Conservation (phyloP, 2,329 filamentous ascomycete genomes). For the Beauveria varroae region DNA sequence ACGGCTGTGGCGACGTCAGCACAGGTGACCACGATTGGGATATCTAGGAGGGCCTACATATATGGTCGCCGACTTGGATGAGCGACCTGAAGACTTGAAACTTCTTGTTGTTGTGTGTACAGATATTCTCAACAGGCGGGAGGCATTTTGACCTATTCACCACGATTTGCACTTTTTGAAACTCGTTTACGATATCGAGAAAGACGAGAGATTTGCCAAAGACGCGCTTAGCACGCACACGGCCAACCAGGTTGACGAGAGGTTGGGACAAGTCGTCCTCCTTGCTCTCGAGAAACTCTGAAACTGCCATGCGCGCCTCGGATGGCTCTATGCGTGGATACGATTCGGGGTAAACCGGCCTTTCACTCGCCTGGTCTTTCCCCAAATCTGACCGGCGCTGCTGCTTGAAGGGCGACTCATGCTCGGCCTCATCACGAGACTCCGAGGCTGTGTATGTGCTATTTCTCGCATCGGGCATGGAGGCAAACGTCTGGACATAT, state of each 20-base stretch:
- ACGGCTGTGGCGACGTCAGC: slow-evolving; percentile 44
- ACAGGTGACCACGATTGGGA: slow-evolving; percentile 12
- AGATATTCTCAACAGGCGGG: slow-evolving; percentile 24
- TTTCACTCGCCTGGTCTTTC: slow-evolving; percentile 26
- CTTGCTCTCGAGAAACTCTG: slow-evolving; percentile 26
- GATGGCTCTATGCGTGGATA: slow-evolving; percentile 28
- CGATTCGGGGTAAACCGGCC: slow-evolving; percentile 27
- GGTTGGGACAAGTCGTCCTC: slow-evolving; percentile 19
- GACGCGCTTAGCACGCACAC: slow-evolving; percentile 63
- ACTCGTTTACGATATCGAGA: slow-evolving; percentile 69
- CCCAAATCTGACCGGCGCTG: slow-evolving; percentile 26
- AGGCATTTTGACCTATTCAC: slow-evolving; percentile 54
- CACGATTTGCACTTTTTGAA: slow-evolving; percentile 66
- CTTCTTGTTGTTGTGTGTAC: slow-evolving; percentile 21
- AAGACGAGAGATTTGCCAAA: slow-evolving; percentile 77
- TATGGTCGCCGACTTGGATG: slow-evolving; percentile 73
- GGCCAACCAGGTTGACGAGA: slow-evolving; percentile 43
- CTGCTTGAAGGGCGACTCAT: slow-evolving; percentile 29
- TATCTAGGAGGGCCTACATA: slow-evolving; percentile 50
- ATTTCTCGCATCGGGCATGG: slow-evolving; percentile 3
- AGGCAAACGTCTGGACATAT: slow-evolving; percentile 3
- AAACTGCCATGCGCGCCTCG: slow-evolving; percentile 22
- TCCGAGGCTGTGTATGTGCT: slow-evolving; percentile 14
- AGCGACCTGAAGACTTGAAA: slow-evolving; percentile 58
- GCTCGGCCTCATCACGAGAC: slow-evolving; percentile 17